Evolutionary conservation across 2,329 filamentous ascomycete species (phyloP).

Genomic region (Bipolaris cookei): DNA sequence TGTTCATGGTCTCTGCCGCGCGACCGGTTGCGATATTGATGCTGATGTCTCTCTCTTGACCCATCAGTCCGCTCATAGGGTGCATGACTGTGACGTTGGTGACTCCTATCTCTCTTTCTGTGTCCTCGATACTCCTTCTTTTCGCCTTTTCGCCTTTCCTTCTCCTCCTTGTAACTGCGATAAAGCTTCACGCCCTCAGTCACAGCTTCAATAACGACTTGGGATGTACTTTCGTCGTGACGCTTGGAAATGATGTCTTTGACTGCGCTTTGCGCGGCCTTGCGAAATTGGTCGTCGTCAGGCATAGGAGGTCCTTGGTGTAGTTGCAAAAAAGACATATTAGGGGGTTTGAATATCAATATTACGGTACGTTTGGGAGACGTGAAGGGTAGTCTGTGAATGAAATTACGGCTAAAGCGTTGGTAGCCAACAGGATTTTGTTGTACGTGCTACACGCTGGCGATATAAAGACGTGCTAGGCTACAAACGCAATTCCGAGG

Average conservation of each 20-base stretch:
- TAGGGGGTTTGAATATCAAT: neutral
- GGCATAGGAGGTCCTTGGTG: conserved; percentile 11
- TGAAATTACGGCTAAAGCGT: neutral
- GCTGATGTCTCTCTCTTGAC: neutral
- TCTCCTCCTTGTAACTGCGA: conserved; percentile 14
- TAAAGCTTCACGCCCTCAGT: conserved; percentile 32
- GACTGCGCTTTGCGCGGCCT: conserved; percentile 22
- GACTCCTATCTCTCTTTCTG: neutral
- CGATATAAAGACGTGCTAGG: conserved; percentile 6
- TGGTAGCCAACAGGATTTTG: neutral
- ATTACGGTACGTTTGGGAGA: neutral
- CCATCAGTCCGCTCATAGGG: neutral
- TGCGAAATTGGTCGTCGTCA: conserved; percentile 17
- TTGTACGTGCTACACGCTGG: neutral
- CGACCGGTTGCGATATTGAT: neutral
- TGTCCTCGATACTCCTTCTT: neutral
- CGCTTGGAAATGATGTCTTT: conserved; percentile 20
- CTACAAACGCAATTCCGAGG: neutral
- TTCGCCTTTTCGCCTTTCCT: conserved; percentile 8
- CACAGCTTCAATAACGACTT: conserved; percentile 28
- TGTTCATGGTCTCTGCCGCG: neutral
- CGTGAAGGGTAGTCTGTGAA: conserved; percentile 7
- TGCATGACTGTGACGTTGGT: neutral
- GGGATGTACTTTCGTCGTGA: conserved; percentile 14
- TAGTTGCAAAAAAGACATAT: neutral